phyloP scores from a whole-genome alignment of 305 asterid species.

The Stenogyne calaminthoides region DNA sequence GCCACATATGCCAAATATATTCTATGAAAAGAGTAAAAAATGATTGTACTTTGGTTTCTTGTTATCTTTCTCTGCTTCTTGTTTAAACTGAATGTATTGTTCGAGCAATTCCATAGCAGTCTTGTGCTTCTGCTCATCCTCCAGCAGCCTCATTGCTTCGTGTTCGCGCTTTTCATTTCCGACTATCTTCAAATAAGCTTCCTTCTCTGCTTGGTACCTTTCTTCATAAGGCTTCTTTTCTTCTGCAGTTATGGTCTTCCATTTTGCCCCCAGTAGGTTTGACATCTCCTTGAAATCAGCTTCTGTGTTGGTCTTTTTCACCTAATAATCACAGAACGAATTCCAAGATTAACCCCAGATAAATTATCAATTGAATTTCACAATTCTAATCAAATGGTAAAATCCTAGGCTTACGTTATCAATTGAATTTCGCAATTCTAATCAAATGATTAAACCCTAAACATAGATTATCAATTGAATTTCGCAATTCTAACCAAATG shows the following conservation, averaged over 20 bases:
- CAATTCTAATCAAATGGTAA: neutral
- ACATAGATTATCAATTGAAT: neutral
- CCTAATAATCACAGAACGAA: slow-evolving; percentile 40
- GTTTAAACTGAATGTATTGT: slow-evolving; percentile 73
- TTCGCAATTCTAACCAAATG: neutral
- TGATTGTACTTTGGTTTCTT: slow-evolving; percentile 55
- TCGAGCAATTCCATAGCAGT: slow-evolving; percentile 87
- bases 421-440: neutral
- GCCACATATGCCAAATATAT: neutral
- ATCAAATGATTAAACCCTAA: neutral
- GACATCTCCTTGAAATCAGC: slow-evolving; percentile 80
- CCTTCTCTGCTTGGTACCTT: slow-evolving; percentile 72
- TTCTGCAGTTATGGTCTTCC: slow-evolving; percentile 73
- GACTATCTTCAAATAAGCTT: slow-evolving; percentile 63
- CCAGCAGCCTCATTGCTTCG: slow-evolving; percentile 79
- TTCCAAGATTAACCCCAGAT: neutral
- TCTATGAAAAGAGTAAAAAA: neutral
- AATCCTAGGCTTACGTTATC: no score
- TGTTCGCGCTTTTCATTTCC: slow-evolving; percentile 81
- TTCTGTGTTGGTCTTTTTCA: slow-evolving; percentile 67
- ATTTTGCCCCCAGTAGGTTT: slow-evolving; percentile 61
- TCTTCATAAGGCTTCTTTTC: slow-evolving; percentile 90
- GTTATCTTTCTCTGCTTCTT: slow-evolving; percentile 63
- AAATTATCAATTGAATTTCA: neutral
- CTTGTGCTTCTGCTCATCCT: slow-evolving; percentile 88